phyloP scores from a whole-genome alignment of 768 basidiomycete genomes.

The Austroboletus festivus region DNA sequence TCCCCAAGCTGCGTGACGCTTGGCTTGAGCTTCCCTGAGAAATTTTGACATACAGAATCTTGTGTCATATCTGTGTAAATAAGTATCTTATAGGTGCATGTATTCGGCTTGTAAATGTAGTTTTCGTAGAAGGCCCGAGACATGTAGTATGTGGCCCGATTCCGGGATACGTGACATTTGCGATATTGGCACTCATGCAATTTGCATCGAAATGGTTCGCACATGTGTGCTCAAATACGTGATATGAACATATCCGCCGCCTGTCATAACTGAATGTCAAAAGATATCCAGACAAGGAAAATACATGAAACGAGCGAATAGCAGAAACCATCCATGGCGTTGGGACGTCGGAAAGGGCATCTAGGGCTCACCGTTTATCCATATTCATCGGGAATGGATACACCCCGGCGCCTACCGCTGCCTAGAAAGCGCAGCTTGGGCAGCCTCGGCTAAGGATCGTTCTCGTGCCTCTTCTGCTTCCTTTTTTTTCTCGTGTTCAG shows the following conservation, averaged over 20 bases:
- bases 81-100: no score
- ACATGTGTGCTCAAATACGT: no score
- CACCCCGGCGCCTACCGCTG: neutral
- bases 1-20: constrained; percentile 43
- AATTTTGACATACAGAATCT: no score
- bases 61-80: no score
- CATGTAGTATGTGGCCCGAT: no score
- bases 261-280: neutral
- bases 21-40: constrained; percentile 39
- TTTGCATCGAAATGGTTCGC: neutral
- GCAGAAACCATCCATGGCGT: no score
- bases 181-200: neutral
- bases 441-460: constrained; percentile 29
- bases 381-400: no score
- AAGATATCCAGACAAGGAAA: neutral
- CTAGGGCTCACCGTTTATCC: no score
- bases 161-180: no score
- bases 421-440: constrained; percentile 23
- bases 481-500: constrained; percentile 6
- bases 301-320: constrained; percentile 1
- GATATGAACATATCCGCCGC: no score
- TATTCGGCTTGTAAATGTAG: no score
- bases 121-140: neutral
- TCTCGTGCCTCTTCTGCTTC: constrained; percentile 29
- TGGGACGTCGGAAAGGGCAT: no score